phyloP scores from a whole-genome alignment of 1,284 basidiomycete species.

The Moesziomyces sp. region DNA sequence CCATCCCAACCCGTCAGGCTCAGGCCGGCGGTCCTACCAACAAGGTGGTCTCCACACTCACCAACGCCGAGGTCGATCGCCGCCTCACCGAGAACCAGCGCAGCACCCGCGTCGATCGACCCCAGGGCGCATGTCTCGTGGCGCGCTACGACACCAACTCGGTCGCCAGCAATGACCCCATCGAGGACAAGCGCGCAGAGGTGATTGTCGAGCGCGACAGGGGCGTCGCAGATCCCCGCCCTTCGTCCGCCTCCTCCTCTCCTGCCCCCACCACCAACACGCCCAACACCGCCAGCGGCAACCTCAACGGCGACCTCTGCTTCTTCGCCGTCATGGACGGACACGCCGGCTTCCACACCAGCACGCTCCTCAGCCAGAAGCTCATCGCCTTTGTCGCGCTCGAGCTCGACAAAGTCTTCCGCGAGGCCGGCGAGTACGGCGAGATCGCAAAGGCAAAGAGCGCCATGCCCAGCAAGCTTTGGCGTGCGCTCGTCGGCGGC shows the following conservation, averaged over 20 bases:
- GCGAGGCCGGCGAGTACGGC: conserved; percentile 67
- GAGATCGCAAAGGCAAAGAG: conserved; percentile 61
- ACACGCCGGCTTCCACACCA: conserved; percentile 86
- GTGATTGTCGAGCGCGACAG: conserved; percentile 66
- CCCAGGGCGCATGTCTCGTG: conserved; percentile 59
- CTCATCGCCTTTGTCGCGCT: conserved; percentile 87
- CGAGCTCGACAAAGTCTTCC: conserved; percentile 74
- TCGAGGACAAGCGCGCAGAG: conserved; percentile 65
- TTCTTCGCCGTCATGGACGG: conserved; percentile 94
- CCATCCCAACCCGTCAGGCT: conserved; percentile 53
- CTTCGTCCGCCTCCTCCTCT: conserved; percentile 17
- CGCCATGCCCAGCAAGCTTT: conserved; percentile 58
- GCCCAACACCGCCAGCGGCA: conserved; percentile 25
- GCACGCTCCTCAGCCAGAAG: conserved; percentile 82
- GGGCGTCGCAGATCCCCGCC: conserved; percentile 35
- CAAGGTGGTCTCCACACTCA: conserved; percentile 62
- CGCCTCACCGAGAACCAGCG: conserved; percentile 60
- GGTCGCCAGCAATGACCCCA: conserved; percentile 63
- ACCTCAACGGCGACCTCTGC: conserved; percentile 55
- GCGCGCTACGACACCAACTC: conserved; percentile 65
- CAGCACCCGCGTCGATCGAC: conserved; percentile 59
- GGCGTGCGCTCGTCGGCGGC: conserved; percentile 62
- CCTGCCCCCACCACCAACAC: conserved; percentile 11
- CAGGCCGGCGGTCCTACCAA: conserved; percentile 45
- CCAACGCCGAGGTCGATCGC: conserved; percentile 58